Base-by-base conservation (phyloP, 2,329 filamentous ascomycete species). In the Calonectria pseudoreteaudii region DNA sequence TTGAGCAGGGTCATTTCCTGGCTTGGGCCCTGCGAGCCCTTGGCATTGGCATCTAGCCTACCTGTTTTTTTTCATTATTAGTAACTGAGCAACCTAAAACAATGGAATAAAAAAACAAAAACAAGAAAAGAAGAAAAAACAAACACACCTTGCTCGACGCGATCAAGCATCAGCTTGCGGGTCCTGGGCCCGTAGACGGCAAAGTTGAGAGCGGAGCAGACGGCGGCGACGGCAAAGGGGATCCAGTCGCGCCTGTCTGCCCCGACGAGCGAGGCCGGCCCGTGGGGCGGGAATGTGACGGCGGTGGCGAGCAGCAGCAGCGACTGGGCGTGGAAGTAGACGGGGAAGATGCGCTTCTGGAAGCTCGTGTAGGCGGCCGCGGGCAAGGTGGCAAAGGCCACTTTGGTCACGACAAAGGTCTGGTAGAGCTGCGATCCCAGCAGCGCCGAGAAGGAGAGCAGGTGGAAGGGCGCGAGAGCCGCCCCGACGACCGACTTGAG, bases 371-470 rank as follows among this genome's bases (percentile, higher is more conserved):
- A 87, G 0, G 85, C 80, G 0, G 81, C 75, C 0, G 79, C 75
- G 0, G 86, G 85, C 2, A 87, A 81, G 3, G 81, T 76, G 8
- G 75, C 69, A 66, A 81, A 82, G 58, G 81, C 80, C 8, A 86
- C 74, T 41, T 86, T 87, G 16, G 85, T 85, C 14, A 82, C 72
- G 72, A 84, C 62, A 20, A 87, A 86, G 28, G 81, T 82, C 52
- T 87, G 85, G 74, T 85, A 87, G 16, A 87, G 81, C 23, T 84
- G 79, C 1, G 82, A 82, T 58, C 86, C 86, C 0, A 87, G 79
- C 1, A 87, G 82, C 3, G 82, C 77, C 7, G 85, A 86, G 75
- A 84, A 86, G 47, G 82, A 81, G 20, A 86, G 77, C 38, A 87
- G 79, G 65, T 87, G 86, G 20, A 82, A 71, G 4, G 84, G 83